These are phyloP conservation scores for Epichloe sylvatica DNA, from an alignment of 2,329 filamentous ascomycete species.

Conservation along the genomic window DNA sequence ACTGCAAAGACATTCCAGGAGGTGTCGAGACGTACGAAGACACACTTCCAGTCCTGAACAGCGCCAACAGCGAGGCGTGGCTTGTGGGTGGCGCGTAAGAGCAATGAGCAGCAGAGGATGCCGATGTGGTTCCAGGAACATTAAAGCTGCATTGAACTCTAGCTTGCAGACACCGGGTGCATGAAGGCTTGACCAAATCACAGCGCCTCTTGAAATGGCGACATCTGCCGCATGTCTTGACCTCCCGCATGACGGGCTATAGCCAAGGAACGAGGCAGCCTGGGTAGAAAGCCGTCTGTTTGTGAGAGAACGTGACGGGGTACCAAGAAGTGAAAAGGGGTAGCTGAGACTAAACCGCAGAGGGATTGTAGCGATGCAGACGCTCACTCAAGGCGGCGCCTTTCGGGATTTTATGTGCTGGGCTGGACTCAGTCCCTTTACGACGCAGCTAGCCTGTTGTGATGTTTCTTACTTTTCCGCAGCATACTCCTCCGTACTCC, in stretches of 20 bases:
- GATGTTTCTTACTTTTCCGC: too few relatives aligned
- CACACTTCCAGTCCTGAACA: not conserved
- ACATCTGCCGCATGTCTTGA: conserved; percentile 24
- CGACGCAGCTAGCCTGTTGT: too few relatives aligned
- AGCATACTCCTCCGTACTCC: too few relatives aligned
- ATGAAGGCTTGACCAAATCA: conserved; percentile 21
- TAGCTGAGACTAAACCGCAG: too few relatives aligned
- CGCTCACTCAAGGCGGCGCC: too few relatives aligned
- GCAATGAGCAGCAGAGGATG: not conserved
- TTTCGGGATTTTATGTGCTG: too few relatives aligned
- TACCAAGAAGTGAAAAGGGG: too few relatives aligned
- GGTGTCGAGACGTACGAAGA: not conserved
- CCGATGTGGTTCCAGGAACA: not conserved
- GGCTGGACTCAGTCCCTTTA: too few relatives aligned
- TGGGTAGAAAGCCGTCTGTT: not conserved
- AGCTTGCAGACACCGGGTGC: conserved; percentile 20
- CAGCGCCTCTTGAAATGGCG: conserved; percentile 24
- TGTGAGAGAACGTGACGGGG: not conserved
- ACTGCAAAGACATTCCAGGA: not conserved
- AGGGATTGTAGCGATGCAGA: too few relatives aligned
- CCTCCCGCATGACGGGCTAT: conserved; percentile 16
- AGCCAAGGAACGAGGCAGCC: not conserved
- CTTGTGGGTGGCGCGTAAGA: not conserved
- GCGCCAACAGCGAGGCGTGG: not conserved
- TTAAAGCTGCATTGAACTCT: conserved; percentile 21